Conservation (phyloP, 306 rosid genomes). For the Vachellia collinsii region DNA sequence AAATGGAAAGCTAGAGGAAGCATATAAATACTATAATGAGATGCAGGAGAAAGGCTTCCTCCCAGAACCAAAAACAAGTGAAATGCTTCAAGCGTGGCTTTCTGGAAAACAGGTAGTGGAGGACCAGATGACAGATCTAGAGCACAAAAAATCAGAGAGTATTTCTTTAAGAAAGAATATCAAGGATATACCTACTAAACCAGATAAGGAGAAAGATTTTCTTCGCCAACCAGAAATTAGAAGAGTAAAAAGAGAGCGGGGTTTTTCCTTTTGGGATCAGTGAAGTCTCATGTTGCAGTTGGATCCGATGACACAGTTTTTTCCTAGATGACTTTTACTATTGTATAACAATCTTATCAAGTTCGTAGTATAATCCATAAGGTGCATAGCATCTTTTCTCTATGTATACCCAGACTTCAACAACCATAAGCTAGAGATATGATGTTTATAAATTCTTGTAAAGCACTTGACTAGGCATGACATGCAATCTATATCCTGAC, state of each 20-base stretch:
- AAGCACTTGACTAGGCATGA: neutral
- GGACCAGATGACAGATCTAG: slow-evolving; percentile 38
- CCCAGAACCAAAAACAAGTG: slow-evolving; percentile 84
- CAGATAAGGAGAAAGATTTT: slow-evolving; percentile 53
- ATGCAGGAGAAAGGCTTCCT: slow-evolving; percentile 78
- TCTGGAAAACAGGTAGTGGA: slow-evolving; percentile 54
- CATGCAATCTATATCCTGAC: neutral
- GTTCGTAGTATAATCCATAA: slow-evolving; percentile 13
- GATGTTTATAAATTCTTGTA: neutral
- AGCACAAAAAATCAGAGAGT: slow-evolving; percentile 40
- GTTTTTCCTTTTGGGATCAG: slow-evolving; percentile 81
- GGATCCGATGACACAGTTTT: slow-evolving; percentile 16
- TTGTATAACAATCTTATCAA: slow-evolving; percentile 19
- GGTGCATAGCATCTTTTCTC: slow-evolving; percentile 29
- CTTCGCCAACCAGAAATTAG: slow-evolving; percentile 68
- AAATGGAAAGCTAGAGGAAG: slow-evolving; percentile 77
- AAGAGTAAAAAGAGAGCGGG: slow-evolving; percentile 64
- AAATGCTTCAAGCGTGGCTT: slow-evolving; percentile 85
- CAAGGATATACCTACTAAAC: slow-evolving; percentile 41
- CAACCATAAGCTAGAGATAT: neutral
- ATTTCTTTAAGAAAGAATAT: slow-evolving; percentile 38
- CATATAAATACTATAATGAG: slow-evolving; percentile 71
- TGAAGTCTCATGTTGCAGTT: slow-evolving; percentile 39
- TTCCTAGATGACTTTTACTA: neutral
- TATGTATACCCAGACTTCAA: neutral